Evolutionary conservation across 2,329 filamentous ascomycete genomes (phyloP).

Genomic region (Epichloe uncinata): DNA sequence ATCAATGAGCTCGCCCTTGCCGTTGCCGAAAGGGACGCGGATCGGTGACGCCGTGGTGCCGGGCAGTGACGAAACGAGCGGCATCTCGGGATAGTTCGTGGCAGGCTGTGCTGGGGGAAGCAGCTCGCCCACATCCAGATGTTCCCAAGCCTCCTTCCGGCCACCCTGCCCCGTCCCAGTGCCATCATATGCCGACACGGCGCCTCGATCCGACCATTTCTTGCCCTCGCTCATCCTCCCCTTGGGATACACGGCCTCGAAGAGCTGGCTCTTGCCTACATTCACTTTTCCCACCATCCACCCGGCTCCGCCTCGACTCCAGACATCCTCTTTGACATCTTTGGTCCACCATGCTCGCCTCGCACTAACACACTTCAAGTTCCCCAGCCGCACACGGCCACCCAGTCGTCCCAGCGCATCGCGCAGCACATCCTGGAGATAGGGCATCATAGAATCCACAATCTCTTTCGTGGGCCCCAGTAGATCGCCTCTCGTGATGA

Average conservation of each 20-base stretch:
- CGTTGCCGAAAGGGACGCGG: slow-evolving; percentile 74
- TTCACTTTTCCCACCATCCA: slow-evolving; percentile 99
- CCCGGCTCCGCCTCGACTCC: slow-evolving; percentile 66
- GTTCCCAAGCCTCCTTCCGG: slow-evolving; percentile 7
- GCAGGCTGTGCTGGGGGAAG: slow-evolving; percentile 66
- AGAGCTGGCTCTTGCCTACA: slow-evolving; percentile 89
- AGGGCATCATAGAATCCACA: slow-evolving; percentile 78
- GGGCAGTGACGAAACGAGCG: slow-evolving; percentile 71
- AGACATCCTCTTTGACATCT: slow-evolving; percentile 74
- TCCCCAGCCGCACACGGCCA: slow-evolving; percentile 67
- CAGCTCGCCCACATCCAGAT: slow-evolving; percentile 37
- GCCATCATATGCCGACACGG: slow-evolving; percentile 9
- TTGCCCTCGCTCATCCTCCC: slow-evolving; percentile 34
- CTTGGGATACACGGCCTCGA: slow-evolving; percentile 78
- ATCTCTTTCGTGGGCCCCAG: slow-evolving; percentile 72
- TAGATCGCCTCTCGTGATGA: slow-evolving; percentile 80
- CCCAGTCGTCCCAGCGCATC: slow-evolving; percentile 58
- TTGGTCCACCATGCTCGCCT: slow-evolving; percentile 85
- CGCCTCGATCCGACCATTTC: slow-evolving; percentile 2
- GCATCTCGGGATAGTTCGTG: slow-evolving; percentile 68
- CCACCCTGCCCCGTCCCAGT: slow-evolving; percentile 3
- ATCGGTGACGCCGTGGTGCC: slow-evolving; percentile 95
- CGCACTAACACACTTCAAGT: slow-evolving; percentile 75
- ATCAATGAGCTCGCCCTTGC: slow-evolving; percentile 84
- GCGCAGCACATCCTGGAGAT: slow-evolving; percentile 63